A percentile compares a stretch with the other conserved stretches of the same genome.
Evolutionary conservation across 2,329 filamentous ascomycete species (phyloP).

Genomic region (Calonectria pseudoreteaudii): DNA sequence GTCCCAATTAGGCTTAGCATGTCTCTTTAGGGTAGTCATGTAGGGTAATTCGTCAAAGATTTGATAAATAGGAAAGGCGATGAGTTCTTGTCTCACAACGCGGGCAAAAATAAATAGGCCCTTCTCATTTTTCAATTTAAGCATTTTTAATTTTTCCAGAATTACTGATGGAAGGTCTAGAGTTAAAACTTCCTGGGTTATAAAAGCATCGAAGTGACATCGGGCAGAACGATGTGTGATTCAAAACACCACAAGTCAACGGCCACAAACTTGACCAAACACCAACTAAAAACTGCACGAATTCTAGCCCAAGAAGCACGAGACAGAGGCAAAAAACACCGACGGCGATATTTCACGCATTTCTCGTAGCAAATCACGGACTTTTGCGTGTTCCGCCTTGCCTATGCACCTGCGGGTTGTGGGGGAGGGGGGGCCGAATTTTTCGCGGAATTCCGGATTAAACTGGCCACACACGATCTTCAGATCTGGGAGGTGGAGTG

Average conservation of each 20-base stretch:
- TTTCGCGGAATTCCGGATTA: background rate
- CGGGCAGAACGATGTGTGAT: background rate
- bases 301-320: background rate
- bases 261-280: no score
- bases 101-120: no score
- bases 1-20: background rate
- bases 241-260: background rate
- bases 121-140: no score
- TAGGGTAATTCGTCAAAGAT: background rate
- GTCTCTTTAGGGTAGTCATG: no score
- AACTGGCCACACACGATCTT: background rate
- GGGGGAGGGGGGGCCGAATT: background rate
- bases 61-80: background rate
- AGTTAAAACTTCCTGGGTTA: no score
- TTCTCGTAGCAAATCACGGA: background rate
- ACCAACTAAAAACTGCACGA: no score
- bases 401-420: background rate
- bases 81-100: background rate
- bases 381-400: background rate
- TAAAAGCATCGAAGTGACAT: no score
- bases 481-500: background rate
- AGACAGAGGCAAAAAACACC: background rate
- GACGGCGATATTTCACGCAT: background rate
- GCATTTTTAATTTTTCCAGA: no score
- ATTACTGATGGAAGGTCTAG: no score